Evolutionary conservation across 2,329 filamentous ascomycete species (phyloP).

Genomic region (Cercospora beticola): DNA sequence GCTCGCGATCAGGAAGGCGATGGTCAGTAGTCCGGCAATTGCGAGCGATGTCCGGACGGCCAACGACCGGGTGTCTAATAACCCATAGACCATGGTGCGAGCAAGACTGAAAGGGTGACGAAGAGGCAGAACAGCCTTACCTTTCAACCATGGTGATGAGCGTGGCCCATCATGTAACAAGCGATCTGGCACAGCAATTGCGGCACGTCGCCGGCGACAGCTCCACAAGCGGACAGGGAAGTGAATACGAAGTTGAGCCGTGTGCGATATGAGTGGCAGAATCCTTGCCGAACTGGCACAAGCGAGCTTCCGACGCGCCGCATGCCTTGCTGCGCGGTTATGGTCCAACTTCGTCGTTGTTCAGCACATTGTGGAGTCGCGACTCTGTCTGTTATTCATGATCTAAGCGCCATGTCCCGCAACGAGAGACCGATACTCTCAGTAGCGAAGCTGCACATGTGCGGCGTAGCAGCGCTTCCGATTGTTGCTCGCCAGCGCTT

Average conservation of each 20-base stretch:
- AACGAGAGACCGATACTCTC: neutral
- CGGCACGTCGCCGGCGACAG: neutral
- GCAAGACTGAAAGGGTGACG: neutral
- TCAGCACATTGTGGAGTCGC: neutral
- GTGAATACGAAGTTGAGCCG: neutral
- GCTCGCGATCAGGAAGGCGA: neutral
- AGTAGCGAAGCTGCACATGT: neutral
- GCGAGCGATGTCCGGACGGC: neutral
- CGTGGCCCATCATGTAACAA: neutral
- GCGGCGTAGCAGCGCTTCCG: neutral
- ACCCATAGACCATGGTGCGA: neutral
- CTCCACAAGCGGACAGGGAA: neutral
- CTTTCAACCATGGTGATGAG: neutral
- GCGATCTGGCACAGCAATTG: neutral
- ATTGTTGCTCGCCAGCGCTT: neutral
- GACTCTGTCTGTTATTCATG: neutral
- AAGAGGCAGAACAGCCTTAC: neutral
- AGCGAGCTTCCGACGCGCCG: neutral
- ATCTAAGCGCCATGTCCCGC: neutral
- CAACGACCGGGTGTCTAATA: neutral
- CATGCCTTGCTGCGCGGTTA: neutral
- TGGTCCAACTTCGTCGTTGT: neutral
- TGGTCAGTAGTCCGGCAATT: neutral
- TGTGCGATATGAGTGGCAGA: neutral
- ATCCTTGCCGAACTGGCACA: neutral